Base-by-base conservation (phyloP, 2,329 filamentous ascomycete genomes). In the Xylariaceae sp. region DNA sequence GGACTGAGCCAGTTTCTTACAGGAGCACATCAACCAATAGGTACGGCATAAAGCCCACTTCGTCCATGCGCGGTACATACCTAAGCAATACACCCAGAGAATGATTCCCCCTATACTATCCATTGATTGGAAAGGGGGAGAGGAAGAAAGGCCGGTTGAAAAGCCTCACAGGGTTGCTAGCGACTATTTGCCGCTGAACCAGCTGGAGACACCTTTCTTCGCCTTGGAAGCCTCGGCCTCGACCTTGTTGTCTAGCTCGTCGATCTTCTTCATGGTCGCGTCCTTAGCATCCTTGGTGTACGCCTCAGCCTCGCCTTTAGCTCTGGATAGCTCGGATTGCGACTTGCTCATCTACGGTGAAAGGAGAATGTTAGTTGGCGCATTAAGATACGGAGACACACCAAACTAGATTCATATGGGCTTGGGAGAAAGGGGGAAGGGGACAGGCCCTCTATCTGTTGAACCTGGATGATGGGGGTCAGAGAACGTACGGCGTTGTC, bases 231-330 rank as follows among this genome's bases (percentile, higher is more conserved):
- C 84, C 62, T 85, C 84, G 62, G 88, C 77, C 76, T 91, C 88
- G 50, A 96, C 86, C 62, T 84, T 91, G 66, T 84, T 82, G 74
- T 96, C 91, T 65, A 91, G 86, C 71, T 87, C 83, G 72, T 96
- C 87, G 50, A 94, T 83, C 67, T 90, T 88, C 69, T 85, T 83
- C 65, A 86, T 72, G 34, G 85, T 74, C 57, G 86, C 79, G 41
- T 84, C 80, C 62, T 86, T 80, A 56, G 81, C 75, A 26, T 86
- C 81, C 68, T 86, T 83, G 47, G 80, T 77, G 63, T 81, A 80
- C 30, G 80, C 72, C 61, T 86, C 77, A 56, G 80, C 75, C 48
- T 80, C 78, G 64, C 78, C 78, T 71, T 85, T 84, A 59, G 86
- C 79, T 64, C 80, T 81, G 49, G 77, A 72, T 47, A 86, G 69